Conservation (phyloP, 83 land plant genomes). For the Diphasiastrum complanatum region DNA sequence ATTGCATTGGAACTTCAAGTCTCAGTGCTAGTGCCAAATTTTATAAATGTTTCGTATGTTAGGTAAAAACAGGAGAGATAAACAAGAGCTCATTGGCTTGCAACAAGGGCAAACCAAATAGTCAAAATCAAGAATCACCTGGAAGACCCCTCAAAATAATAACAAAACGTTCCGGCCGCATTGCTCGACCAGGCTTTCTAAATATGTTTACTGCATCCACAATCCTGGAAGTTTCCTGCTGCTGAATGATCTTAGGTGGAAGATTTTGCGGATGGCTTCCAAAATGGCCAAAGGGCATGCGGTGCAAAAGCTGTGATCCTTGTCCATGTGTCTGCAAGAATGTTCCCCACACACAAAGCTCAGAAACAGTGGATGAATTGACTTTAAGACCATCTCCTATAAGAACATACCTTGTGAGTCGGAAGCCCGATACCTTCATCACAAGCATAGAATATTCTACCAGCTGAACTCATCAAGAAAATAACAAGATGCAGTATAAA, state of each 20-base stretch:
- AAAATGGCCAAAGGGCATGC: neutral
- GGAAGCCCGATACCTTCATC: too few species aligned
- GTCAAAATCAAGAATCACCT: constrained; percentile 33
- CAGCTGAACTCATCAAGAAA: too few species aligned
- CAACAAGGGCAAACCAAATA: neutral
- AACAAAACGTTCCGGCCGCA: constrained; percentile 72
- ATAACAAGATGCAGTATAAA: too few species aligned
- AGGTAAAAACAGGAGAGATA: too few species aligned
- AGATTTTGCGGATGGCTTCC: constrained; percentile 9
- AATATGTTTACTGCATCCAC: constrained; percentile 58
- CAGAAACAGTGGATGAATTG: constrained; percentile 29
- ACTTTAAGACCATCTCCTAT: too few species aligned
- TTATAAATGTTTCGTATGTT: too few species aligned
- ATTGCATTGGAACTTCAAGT: too few species aligned
- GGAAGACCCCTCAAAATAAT: constrained; percentile 84
- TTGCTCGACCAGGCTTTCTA: constrained; percentile 50
- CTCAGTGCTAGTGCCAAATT: too few species aligned
- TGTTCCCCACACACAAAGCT: constrained; percentile 10
- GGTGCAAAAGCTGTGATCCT: constrained; percentile 9
- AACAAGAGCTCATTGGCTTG: too few species aligned
- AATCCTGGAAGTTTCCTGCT: constrained; percentile 39
- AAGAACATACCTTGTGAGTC: too few species aligned
- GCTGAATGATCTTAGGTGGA: constrained; percentile 3
- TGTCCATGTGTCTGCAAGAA: constrained; percentile 16
- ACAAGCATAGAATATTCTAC: too few species aligned